Conservation (phyloP, 2,329 filamentous ascomycete species). For the Alternaria ethzedia region DNA sequence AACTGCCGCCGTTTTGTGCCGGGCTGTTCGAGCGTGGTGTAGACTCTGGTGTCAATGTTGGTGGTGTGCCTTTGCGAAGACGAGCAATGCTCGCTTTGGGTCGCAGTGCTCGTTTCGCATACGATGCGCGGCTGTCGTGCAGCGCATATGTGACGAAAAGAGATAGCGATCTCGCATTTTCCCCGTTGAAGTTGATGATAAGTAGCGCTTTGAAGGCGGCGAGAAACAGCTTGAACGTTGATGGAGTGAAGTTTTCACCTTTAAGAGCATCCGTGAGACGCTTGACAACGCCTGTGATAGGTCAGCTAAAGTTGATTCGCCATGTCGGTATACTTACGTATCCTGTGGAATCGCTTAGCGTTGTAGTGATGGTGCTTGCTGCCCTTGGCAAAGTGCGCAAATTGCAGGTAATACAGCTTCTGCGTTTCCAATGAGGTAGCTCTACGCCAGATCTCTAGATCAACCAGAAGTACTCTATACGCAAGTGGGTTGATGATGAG, state of each 20-base stretch:
- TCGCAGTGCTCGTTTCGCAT: constrained; percentile 43
- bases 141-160: constrained; percentile 93
- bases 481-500: constrained; percentile 96
- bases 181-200: constrained; percentile 79
- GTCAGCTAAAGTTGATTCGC: constrained; percentile 23
- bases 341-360: constrained; percentile 80
- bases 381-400: constrained; percentile 82
- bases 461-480: constrained; percentile 88
- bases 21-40: constrained; percentile 44
- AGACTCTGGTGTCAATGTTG: constrained; percentile 33
- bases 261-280: constrained; percentile 89
- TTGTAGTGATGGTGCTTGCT: constrained; percentile 96
- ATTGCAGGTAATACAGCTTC: constrained; percentile 91
- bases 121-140: constrained; percentile 64
- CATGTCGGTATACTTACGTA: constrained; percentile 69
- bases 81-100: constrained; percentile 43
- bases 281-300: constrained; percentile 77
- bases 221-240: constrained; percentile 78
- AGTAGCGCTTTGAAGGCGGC: constrained; percentile 80
- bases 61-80: constrained; percentile 37
- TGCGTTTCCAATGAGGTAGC: constrained; percentile 75
- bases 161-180: constrained; percentile 84
- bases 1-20: constrained; percentile 21
- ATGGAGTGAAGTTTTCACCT: constrained; percentile 74
- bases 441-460: constrained; percentile 90